A percentile compares a stretch with the other conserved stretches of the same genome.
Evolutionary conservation across 176 grass and related monocot species (phyloP).

Genomic region (Canna indica): DNA sequence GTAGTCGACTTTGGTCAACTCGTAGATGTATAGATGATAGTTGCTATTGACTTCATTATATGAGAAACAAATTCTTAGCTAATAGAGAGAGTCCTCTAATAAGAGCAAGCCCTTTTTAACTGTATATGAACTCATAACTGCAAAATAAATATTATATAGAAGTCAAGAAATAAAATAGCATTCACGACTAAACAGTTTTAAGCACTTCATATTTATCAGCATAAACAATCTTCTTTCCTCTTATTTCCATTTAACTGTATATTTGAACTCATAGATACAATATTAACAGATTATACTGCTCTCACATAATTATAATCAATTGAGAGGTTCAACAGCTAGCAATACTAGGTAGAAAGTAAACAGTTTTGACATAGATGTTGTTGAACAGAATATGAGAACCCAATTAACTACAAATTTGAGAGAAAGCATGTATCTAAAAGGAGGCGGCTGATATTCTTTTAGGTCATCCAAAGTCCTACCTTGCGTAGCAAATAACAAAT

Average conservation of each 20-base stretch:
- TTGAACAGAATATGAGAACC: neutral
- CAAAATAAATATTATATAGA: neutral
- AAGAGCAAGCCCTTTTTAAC: neutral
- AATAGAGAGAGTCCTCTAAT: too few relatives aligned
- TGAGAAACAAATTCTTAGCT: neutral
- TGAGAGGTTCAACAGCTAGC: too few relatives aligned
- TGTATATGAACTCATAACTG: too few relatives aligned
- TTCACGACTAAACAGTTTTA: neutral
- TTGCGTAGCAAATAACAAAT: conserved; percentile 8
- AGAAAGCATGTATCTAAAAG: neutral
- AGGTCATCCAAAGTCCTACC: neutral
- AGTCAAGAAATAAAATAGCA: neutral
- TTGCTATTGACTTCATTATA: neutral
- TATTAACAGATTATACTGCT: neutral
- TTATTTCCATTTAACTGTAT: neutral
- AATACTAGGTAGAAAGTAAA: too few relatives aligned
- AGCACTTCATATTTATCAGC: neutral
- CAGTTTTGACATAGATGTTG: too few relatives aligned
- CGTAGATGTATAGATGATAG: too few relatives aligned
- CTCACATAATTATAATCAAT: neutral
- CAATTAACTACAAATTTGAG: neutral
- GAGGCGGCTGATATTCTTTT: neutral
- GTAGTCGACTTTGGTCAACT: too few relatives aligned
- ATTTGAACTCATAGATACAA: neutral
- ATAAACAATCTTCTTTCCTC: neutral